Evolutionary conservation across 805 yeast species (phyloP).

Genomic region (Grigorovia transvaalensis): DNA sequence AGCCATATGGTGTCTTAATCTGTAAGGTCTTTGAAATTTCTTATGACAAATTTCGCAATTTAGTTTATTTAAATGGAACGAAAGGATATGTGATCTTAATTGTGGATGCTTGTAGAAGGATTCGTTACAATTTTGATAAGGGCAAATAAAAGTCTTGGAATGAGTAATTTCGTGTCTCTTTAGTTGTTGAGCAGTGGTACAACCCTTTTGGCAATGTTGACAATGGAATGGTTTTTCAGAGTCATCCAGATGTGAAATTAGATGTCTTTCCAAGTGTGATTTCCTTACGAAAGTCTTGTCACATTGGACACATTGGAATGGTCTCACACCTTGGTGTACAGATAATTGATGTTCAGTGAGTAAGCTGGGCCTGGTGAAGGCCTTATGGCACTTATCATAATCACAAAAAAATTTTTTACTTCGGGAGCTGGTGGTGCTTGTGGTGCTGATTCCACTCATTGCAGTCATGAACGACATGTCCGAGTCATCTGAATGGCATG

Average conservation of each 20-base stretch:
- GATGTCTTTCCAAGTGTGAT: constrained; percentile 72
- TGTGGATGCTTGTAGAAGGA: constrained; percentile 68
- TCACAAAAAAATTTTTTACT: constrained; percentile 57
- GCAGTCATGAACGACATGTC: background rate
- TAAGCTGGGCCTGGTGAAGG: constrained; percentile 71
- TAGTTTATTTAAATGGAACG: constrained; percentile 48
- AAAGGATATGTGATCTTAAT: constrained; percentile 56
- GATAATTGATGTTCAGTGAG: constrained; percentile 71
- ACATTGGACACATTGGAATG: constrained; percentile 62
- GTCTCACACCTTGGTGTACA: constrained; percentile 64
- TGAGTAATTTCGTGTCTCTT: constrained; percentile 79
- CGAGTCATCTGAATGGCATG: background rate
- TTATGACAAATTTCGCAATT: constrained; percentile 56
- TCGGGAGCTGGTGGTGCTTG: constrained; percentile 21
- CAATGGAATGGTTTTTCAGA: constrained; percentile 64
- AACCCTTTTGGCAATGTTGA: constrained; percentile 69
- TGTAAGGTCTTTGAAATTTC: constrained; percentile 50
- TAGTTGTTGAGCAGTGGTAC: constrained; percentile 69
- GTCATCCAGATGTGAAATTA: constrained; percentile 44
- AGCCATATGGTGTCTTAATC: constrained; percentile 54
- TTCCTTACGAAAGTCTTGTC: constrained; percentile 57
- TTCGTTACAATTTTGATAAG: constrained; percentile 51
- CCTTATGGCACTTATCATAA: constrained; percentile 57
- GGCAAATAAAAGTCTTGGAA: constrained; percentile 52
- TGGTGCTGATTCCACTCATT: background rate